A percentile compares a stretch with the other conserved stretches of the same genome.
Evolutionary conservation across 2,329 filamentous ascomycete species (phyloP).

Genomic region (Alternaria dauci): DNA sequence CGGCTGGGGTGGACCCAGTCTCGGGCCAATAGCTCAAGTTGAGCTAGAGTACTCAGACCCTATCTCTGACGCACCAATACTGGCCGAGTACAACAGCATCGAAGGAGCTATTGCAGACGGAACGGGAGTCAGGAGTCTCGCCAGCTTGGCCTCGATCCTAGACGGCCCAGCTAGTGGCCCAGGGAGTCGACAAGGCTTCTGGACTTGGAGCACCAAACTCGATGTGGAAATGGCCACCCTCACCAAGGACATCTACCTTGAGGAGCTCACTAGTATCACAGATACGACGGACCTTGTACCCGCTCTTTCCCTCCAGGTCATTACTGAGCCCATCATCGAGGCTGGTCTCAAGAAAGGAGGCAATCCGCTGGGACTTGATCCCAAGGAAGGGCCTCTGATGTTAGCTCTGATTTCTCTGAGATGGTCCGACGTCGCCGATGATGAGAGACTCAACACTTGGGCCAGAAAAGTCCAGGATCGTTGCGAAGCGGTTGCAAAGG

Average conservation of each 20-base stretch:
- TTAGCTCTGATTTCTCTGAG: slow-evolving; percentile 24
- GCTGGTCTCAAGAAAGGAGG: slow-evolving; percentile 22
- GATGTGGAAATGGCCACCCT: slow-evolving; percentile 29
- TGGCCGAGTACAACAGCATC: slow-evolving; percentile 39
- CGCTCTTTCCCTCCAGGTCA: slow-evolving; percentile 36
- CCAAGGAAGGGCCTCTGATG: slow-evolving; percentile 31
- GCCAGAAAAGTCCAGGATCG: slow-evolving; percentile 26
- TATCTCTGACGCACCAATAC: slow-evolving; percentile 31
- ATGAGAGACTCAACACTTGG: slow-evolving; percentile 30
- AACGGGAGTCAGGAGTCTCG: slow-evolving; percentile 30
- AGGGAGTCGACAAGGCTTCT: slow-evolving; percentile 31
- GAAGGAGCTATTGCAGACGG: slow-evolving; percentile 20
- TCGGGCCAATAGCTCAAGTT: slow-evolving; percentile 12
- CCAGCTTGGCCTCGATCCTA: background rate
- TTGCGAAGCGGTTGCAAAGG: slow-evolving; percentile 13
- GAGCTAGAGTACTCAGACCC: slow-evolving; percentile 40
- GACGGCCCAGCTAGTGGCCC: too few relatives aligned
- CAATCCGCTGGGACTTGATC: slow-evolving; percentile 41
- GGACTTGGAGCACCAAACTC: slow-evolving; percentile 39
- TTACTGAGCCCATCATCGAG: slow-evolving; percentile 34
- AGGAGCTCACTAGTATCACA: slow-evolving; percentile 26
- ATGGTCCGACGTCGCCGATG: slow-evolving; percentile 36
- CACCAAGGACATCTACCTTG: slow-evolving; percentile 36
- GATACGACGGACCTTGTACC: slow-evolving; percentile 31
- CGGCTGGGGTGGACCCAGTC: slow-evolving; percentile 12